Base-by-base conservation (phyloP, 2,329 filamentous ascomycete genomes). In the Xylariales sp. region DNA sequence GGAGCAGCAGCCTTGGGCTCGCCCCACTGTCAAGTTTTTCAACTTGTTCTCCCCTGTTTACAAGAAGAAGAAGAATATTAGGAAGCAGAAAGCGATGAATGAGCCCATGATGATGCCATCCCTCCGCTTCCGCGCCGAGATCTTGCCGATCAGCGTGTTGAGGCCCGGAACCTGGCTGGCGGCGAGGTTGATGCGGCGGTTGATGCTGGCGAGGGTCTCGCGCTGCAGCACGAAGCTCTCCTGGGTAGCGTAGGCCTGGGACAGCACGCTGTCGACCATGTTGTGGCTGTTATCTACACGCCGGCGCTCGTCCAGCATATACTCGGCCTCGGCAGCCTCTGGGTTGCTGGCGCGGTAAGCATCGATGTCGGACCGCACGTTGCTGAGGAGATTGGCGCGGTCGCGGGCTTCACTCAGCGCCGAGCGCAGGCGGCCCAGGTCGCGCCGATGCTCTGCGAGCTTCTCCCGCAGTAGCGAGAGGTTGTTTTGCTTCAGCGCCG, bases 401-500 rank as follows among this genome's bases (percentile, higher is more conserved):
- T 94, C 83, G 55, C 93, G 85, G 33, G 87, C 81, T 50, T 91
- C 83, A 37, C 78, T 65, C 36, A 98, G 82, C 41, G 81, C 76
- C 19, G 78, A 72, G 42, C 81, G 84, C 36, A 97, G 73, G 8
- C 89, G 85, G 5, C 71, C 63, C 25, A 95, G 78, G 62, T 97
- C 91, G 47, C 83, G 83, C 44, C 83, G 81, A 68, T 98, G 91
- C 58, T 95, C 86, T 25, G 80, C 70, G 13, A 97, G 82, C 59
- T 96, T 85, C 67, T 95, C 90, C 49, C 88, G 86, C 52, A 97
- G 88, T 20, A 95, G 84, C 42, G 87, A 76, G 25, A 98, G 81
- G 60, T 97, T 96, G 69, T 91, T 95, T 56, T 95, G 90, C 66
- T 97, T 97, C n/a, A 95, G 77, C 40, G 90, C 89, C 25, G 91